Evolutionary conservation across 1,284 basidiomycete genomes (phyloP).

Genomic region (Ceratobasidium theobromae): DNA sequence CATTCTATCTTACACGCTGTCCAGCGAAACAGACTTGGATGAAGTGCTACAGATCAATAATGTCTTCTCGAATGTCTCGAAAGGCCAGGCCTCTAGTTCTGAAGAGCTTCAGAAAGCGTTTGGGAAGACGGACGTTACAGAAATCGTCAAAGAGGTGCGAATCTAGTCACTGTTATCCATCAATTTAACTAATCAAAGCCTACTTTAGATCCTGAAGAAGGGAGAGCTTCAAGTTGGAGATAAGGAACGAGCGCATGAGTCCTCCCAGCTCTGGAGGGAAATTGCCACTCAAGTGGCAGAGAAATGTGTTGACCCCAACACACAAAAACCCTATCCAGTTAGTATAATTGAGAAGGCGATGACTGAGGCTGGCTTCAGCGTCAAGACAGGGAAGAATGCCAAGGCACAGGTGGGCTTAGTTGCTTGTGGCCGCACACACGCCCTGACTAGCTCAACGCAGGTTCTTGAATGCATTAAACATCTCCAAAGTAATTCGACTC

Average conservation of each 20-base stretch:
- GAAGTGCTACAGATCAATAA: constrained; percentile 97
- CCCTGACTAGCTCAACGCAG: constrained; percentile 47
- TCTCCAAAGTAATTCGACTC: constrained; percentile 74
- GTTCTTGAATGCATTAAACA: constrained; percentile 90
- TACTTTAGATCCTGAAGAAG: constrained; percentile 81
- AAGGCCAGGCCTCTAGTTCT: constrained; percentile 88
- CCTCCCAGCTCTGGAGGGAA: constrained; percentile 81
- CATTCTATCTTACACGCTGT: constrained; percentile 7
- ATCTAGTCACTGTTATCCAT: background rate
- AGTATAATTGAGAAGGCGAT: constrained; percentile 99
- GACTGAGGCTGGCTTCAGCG: constrained; percentile 90
- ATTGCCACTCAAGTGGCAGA: constrained; percentile 93
- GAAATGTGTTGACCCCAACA: constrained; percentile 92
- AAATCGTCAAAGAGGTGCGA: constrained; percentile 81
- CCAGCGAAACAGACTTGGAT: constrained; percentile 91
- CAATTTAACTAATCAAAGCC: background rate
- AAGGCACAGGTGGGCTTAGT: constrained; percentile 74
- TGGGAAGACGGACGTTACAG: constrained; percentile 68
- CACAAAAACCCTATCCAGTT: constrained; percentile 87
- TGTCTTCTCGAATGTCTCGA: constrained; percentile 95
- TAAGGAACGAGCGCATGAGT: constrained; percentile 91
- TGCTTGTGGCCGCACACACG: background rate
- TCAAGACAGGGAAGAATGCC: constrained; percentile 85
- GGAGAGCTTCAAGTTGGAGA: constrained; percentile 98
- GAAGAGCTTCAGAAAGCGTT: constrained; percentile 93